Evolutionary conservation across 2,329 filamentous ascomycete genomes (phyloP), one percentile per base, ranked within the genome.

Genomic region (Ophiostoma ips): DNA sequence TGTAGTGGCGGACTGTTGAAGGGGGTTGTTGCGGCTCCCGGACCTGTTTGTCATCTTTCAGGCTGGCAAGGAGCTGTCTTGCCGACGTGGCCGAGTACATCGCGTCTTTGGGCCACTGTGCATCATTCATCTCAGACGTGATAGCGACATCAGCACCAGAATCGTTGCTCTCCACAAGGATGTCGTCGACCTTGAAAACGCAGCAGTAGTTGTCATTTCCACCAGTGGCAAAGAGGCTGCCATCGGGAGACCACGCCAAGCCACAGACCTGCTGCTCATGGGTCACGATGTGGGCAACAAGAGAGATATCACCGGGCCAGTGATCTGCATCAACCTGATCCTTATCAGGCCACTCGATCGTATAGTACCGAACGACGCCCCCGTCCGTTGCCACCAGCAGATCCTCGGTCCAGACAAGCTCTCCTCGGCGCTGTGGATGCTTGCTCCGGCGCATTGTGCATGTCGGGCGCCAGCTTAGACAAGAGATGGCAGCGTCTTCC

Each of bases 231-330:
- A 98, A 89, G 34, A 81, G 73, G 3, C 73, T 72, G 3, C 87
- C 87, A 58, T 86, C 79, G 3, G 71, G 69, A 3, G 87, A 89
- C 87, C 89, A 96, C 3, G 85, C 77, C n/a, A 98, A 70, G 1
- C 90, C 90, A 60, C 92, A 98, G 50, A 98, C 83, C 61, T 96
- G 89, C 64, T 95, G 88, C 1, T 73, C 78, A 62, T 96, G 90
- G 8, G 87, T 78, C 31, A 74, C 74, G 58, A 96, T 82, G 56
- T 81, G 81, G 19, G 84, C 82, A 48, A 95, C 68, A 21, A 95
- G 70, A 2, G 77, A 86, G 69, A 94, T 81, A 33, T 80, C 75
- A 13, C 89, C 88, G 30, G 79, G 74, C 86, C 87, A 94, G 47
- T 75, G 76, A 60, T 83, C 77, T 6, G 69, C 68, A 49, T 68